These are phyloP conservation scores for Phytophthora syringae DNA, from an alignment of 352 stramenopile species.

Conservation along the genomic window DNA sequence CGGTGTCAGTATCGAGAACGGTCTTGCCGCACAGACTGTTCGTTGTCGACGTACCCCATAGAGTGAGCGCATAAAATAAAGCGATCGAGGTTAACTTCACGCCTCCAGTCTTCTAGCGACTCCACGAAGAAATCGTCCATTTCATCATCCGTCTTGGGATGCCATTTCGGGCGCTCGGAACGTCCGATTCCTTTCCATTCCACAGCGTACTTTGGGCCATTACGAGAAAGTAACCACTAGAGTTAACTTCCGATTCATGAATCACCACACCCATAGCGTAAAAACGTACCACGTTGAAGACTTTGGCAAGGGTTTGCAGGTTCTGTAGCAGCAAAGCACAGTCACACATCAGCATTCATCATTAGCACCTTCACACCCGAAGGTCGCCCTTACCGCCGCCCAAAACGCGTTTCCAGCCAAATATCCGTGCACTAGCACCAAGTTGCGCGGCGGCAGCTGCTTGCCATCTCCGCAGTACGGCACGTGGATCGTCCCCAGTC, in stretches of 20 bases:
- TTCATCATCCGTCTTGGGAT: conserved; percentile 69
- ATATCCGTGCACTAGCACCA: conserved; percentile 85
- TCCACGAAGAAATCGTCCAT: conserved; percentile 86
- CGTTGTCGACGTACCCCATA: conserved; percentile 67
- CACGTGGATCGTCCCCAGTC: conserved; percentile 77
- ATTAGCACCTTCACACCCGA: not conserved
- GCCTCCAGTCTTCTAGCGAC: conserved; percentile 77
- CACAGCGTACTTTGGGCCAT: conserved; percentile 65
- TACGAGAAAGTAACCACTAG: not conserved
- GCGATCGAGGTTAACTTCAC: conserved; percentile 64
- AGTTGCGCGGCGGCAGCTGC: conserved; percentile 53
- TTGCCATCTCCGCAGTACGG: conserved; percentile 72
- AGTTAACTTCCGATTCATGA: not conserved
- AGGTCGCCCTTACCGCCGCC: conserved; percentile 48
- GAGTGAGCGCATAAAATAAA: conserved; percentile 83
- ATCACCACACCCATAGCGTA: not conserved
- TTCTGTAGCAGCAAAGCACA: conserved; percentile 42
- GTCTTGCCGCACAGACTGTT: not conserved
- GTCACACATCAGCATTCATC: conserved; percentile 1
- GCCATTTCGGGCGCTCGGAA: conserved; percentile 66
- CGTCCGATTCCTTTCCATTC: conserved; percentile 85
- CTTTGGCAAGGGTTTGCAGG: conserved; percentile 75
- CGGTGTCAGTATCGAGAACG: conserved; percentile 3
- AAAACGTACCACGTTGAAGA: conserved; percentile 76
- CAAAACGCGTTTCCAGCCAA: conserved; percentile 80